Base-by-base conservation (phyloP, 1,284 basidiomycete genomes). In the Microbotryum lychnidis-dioicae region DNA sequence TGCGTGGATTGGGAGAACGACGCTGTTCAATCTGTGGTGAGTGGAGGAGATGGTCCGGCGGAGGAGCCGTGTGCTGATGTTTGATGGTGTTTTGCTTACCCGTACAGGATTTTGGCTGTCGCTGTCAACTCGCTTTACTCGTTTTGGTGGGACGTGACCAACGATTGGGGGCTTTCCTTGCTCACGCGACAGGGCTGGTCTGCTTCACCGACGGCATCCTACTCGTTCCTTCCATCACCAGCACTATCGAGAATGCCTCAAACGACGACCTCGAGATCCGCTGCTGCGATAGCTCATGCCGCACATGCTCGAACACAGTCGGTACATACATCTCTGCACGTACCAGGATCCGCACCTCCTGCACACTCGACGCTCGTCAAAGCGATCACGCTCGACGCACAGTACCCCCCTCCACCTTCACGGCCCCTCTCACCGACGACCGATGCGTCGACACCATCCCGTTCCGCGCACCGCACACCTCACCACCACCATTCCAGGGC, bases 81-180 rank as follows among this genome's bases (percentile, higher is more conserved):
- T 16, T 37, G 56, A 45, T 46, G 33, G 9, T 56, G 54, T 51
- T 37, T 56, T 57, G 31, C 52, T 62, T 37, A 18, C 25, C 55
- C 20, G 10, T 60, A 56, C 59, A 92, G 91, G 96, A 75, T 97
- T 18, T 75, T 93, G 27, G 83, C 87, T 14, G 92, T 91, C 29
- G 80, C 83, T 18, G 75, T 96, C 70, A 98, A 98, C 76, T 94
- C 92, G 2, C 75, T 90, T 50, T 99, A 91, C 76, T 94, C 91
- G 7, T 97, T 96, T 76, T 99, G 91, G 89, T 99, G 96, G 96
- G 96, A 98, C 76, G 83, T 98, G 42, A 91, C 89, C 51, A 91
- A 97, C 73, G 96, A 99, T 75, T 99, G 94, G 94, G 96, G 96
- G 0, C 80, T 98, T 52, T 83, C 85, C 50, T 77, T 97, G 31